Evolutionary conservation across 129 eudicot species (phyloP).

Genomic region (Solidago caesia): DNA sequence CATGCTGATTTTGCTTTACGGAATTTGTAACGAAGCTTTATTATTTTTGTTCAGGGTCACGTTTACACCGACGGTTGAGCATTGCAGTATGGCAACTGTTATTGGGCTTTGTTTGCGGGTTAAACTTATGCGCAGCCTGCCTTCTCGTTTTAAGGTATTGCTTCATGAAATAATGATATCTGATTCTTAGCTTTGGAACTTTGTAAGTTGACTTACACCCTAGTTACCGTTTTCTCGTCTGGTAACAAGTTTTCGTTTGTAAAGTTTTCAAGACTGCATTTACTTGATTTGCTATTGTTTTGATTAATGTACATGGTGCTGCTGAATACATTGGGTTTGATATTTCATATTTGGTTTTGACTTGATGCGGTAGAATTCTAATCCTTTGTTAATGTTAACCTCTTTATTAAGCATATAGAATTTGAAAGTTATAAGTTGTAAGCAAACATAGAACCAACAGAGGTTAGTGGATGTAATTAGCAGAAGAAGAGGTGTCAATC

Average conservation of each 20-base stretch:
- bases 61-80: conserved; percentile 96
- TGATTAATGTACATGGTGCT: background rate
- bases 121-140: conserved; percentile 93
- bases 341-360: background rate
- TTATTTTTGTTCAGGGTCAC: conserved; percentile 57
- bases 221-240: too few relatives aligned
- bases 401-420: background rate
- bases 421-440: background rate
- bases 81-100: conserved; percentile 92
- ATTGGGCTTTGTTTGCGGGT: conserved; percentile 96
- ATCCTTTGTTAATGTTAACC: background rate
- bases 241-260: background rate
- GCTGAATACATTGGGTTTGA: background rate
- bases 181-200: background rate
- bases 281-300: background rate
- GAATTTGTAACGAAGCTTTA: background rate
- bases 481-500: background rate
- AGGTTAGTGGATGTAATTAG: background rate
- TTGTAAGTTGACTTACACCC: too few relatives aligned
- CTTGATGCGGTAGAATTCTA: background rate
- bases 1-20: background rate
- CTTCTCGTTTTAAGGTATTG: conserved; percentile 80
- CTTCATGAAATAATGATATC: background rate
- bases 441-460: background rate
- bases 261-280: background rate